A percentile compares a stretch with the other conserved stretches of the same genome.
Evolutionary conservation across 495 filamentous ascomycete species (phyloP).

Genomic region (Penicillium malachiteum): DNA sequence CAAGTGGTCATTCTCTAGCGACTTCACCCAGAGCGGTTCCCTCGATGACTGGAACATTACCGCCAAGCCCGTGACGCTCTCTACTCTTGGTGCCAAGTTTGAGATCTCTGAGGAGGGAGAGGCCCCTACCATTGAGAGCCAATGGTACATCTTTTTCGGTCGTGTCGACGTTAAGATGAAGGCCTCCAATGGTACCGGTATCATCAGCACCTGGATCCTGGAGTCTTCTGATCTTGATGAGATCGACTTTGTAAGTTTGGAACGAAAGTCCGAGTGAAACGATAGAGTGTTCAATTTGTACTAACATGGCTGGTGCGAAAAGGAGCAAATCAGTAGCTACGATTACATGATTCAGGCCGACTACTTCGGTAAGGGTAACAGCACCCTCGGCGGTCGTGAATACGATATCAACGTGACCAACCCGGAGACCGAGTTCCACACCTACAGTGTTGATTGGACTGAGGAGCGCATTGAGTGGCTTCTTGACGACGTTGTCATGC

Average conservation of each 20-base stretch:
- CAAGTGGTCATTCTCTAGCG: slow-evolving; percentile 53
- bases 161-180: slow-evolving; percentile 70
- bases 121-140: slow-evolving; percentile 70
- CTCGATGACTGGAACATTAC: slow-evolving; percentile 61
- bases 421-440: slow-evolving; percentile 72
- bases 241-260: slow-evolving; percentile 78
- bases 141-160: slow-evolving; percentile 83
- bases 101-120: slow-evolving; percentile 68
- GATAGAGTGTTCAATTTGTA: not conserved
- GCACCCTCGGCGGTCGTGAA: slow-evolving; percentile 73
- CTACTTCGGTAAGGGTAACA: slow-evolving; percentile 92
- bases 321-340: slow-evolving; percentile 59
- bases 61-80: slow-evolving; percentile 50
- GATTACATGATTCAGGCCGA: slow-evolving; percentile 72
- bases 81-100: slow-evolving; percentile 63
- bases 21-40: slow-evolving; percentile 61
- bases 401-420: slow-evolving; percentile 54
- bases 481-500: slow-evolving; percentile 73
- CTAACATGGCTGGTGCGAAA: slow-evolving; percentile 3
- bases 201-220: slow-evolving; percentile 77
- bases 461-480: slow-evolving; percentile 70
- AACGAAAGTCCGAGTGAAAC: not conserved
- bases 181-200: slow-evolving; percentile 69
- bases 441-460: slow-evolving; percentile 86
- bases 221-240: slow-evolving; percentile 91